Conservation (phyloP, 1,284 basidiomycete species). For the Sanguinoderma infundibulare region DNA sequence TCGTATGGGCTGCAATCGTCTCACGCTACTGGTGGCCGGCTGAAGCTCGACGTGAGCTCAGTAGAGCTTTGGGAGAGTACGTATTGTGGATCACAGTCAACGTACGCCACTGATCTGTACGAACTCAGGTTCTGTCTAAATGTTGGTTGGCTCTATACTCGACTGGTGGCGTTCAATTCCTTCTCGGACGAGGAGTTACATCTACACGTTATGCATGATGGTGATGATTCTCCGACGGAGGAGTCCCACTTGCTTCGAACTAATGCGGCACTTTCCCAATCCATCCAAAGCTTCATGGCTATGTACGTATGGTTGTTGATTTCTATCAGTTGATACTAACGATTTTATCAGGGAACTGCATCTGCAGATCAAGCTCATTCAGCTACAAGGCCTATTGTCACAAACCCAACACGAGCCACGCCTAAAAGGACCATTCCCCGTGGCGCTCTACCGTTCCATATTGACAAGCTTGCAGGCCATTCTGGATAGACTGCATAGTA, state of each 20-base stretch:
- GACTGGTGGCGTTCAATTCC: conserved; percentile 79
- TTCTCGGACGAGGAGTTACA: conserved; percentile 38
- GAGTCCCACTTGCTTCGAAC: conserved; percentile 42
- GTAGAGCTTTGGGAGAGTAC: conserved; percentile 85
- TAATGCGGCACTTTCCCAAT: conserved; percentile 54
- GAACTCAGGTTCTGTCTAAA: conserved; percentile 75
- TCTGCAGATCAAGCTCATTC: conserved; percentile 88
- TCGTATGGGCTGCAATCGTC: conserved; percentile 88
- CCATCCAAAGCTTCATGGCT: conserved; percentile 87
- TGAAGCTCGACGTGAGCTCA: conserved; percentile 88
- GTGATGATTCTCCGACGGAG: conserved; percentile 39
- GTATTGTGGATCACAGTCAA: conserved; percentile 31
- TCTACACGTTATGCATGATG: conserved; percentile 21
- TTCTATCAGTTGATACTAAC: background rate
- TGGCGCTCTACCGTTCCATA: conserved; percentile 82
- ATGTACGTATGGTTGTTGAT: conserved; percentile 62
- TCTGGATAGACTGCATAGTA: conserved; percentile 88
- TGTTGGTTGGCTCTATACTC: conserved; percentile 85
- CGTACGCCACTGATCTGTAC: background rate
- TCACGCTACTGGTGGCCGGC: conserved; percentile 95
- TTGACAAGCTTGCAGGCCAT: conserved; percentile 89
- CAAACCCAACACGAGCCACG: conserved; percentile 94
- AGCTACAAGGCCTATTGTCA: conserved; percentile 79
- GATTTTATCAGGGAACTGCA: conserved; percentile 80
- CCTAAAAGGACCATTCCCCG: conserved; percentile 91